Base-by-base conservation (phyloP, 2,329 filamentous ascomycete species). In the Sporothrix mexicana region DNA sequence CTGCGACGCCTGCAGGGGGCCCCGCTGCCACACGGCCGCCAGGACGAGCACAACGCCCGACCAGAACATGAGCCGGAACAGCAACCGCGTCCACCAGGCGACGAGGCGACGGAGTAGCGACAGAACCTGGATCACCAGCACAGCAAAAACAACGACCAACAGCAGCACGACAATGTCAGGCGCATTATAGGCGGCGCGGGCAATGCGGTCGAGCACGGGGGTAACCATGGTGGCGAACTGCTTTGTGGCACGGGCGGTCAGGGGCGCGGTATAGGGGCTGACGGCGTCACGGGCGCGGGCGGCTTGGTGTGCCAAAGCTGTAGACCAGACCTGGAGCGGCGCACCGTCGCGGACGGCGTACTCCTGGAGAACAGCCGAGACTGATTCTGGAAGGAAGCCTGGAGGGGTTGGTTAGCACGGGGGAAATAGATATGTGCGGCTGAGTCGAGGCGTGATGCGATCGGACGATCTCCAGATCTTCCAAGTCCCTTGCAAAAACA, bases 31-130 rank as follows among this genome's bases (percentile, higher is more conserved):
- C 3, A 91, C 84, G 74, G 86, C 85, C 20, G 90, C 83, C 0
- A 85, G 84, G 0, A 90, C 57, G 0, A 85, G 84, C 4, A 86
- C 82, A 2, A 95, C 76, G 1, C 83, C 80, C 1, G 86, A 87
- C 89, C 90, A 96, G 75, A 94, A 89, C 1, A 88, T 80, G 57
- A 94, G 76, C 30, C 87, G 83, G 75, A 93, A 80, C 12, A 86
- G 85, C 72, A 97, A 79, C n/a, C 87, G 84, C 70, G 94, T 88
- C 89, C 93, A 94, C 84, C 91, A 97, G 78, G 94, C 83, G 73
- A 97, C 85, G 23, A 93, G 83, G 74, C 93, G 88, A 74, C 90
- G 89, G 20, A 94, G 83, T 83, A 92, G 91, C 75, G 91, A 82
- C 57, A 96, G 84, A 72, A 95, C 80, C 79, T 94, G 84, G 69